phyloP scores from a whole-genome alignment of 2,329 filamentous ascomycete genomes.

The Didymosphaeria variabile region DNA sequence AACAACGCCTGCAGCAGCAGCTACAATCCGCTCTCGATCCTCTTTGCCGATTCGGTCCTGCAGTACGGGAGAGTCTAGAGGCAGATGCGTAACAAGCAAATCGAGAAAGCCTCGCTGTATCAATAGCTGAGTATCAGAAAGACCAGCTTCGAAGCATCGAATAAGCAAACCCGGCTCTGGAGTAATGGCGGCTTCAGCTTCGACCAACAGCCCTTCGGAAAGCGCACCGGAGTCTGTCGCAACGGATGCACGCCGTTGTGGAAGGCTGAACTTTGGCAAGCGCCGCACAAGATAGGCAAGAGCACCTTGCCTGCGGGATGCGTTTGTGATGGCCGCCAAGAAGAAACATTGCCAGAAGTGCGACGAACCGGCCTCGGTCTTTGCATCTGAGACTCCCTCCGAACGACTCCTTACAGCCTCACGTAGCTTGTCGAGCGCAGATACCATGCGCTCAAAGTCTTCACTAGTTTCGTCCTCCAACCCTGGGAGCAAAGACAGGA shows the following conservation, averaged over 20 bases:
- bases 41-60: constrained; percentile 75
- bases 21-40: constrained; percentile 83
- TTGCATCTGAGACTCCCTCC: constrained; percentile 55
- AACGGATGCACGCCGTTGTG: constrained; percentile 24
- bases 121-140: constrained; percentile 85
- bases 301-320: constrained; percentile 83
- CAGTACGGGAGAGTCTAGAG: constrained; percentile 81
- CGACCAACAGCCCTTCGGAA: constrained; percentile 52
- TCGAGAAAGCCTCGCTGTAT: constrained; percentile 96
- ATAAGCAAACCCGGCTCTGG: constrained; percentile 92
- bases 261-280: constrained; percentile 73
- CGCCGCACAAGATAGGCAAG: constrained; percentile 84
- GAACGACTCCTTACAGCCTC: constrained; percentile 66
- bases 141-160: constrained; percentile 89
- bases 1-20: constrained; percentile 86
- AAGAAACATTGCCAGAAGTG: constrained; percentile 99
- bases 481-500: constrained; percentile 88
- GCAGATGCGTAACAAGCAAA: constrained; percentile 87
- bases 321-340: constrained; percentile 88
- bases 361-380: constrained; percentile 67
- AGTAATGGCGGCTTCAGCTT: constrained; percentile 75
- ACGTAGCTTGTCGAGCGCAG: constrained; percentile 81
- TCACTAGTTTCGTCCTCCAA: constrained; percentile 96
- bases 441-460: constrained; percentile 89
- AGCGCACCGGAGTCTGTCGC: constrained; percentile 24